A percentile compares a stretch with the other conserved stretches of the same genome.
phyloP scores from a whole-genome alignment of 1,139 yeast species.

The Suhomyces chickasaworum region DNA sequence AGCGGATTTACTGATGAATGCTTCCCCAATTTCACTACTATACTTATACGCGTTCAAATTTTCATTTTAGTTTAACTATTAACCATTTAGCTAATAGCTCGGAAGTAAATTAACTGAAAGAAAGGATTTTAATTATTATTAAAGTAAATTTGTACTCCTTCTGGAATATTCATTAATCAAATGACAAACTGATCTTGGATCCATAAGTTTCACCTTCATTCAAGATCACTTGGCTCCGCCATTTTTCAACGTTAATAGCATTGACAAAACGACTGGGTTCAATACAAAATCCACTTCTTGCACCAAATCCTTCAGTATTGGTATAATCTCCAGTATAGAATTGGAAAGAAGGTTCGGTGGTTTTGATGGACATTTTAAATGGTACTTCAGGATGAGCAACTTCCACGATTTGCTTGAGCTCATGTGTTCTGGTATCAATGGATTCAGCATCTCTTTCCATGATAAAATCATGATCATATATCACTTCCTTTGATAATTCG shows the following conservation, averaged over 20 bases:
- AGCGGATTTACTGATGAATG: no score
- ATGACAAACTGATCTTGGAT: constrained; percentile 41
- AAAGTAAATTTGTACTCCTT: no score
- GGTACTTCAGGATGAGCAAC: constrained; percentile 52
- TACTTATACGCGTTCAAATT: no score
- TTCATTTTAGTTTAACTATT: no score
- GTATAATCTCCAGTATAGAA: constrained; percentile 64
- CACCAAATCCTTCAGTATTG: constrained; percentile 36
- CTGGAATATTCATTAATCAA: constrained; percentile 11
- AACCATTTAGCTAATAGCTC: no score
- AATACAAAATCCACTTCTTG: constrained; percentile 62
- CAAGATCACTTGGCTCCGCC: constrained; percentile 55
- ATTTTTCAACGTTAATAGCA: constrained; percentile 52
- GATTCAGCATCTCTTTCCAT: constrained; percentile 33
- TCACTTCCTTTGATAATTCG: constrained; percentile 26
- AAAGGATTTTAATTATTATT: no score
- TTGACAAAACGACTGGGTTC: constrained; percentile 65
- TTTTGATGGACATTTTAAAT: constrained; percentile 43
- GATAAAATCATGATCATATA: constrained; percentile 56
- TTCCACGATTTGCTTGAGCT: constrained; percentile 41
- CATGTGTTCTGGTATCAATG: constrained; percentile 46
- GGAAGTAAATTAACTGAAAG: no score
- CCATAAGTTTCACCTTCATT: constrained; percentile 59
- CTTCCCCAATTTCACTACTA: no score
- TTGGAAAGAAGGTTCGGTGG: constrained; percentile 73